These are phyloP conservation scores for Xylariaceae sp. DNA, from an alignment of 2,329 filamentous ascomycete genomes.

Conservation along the genomic window DNA sequence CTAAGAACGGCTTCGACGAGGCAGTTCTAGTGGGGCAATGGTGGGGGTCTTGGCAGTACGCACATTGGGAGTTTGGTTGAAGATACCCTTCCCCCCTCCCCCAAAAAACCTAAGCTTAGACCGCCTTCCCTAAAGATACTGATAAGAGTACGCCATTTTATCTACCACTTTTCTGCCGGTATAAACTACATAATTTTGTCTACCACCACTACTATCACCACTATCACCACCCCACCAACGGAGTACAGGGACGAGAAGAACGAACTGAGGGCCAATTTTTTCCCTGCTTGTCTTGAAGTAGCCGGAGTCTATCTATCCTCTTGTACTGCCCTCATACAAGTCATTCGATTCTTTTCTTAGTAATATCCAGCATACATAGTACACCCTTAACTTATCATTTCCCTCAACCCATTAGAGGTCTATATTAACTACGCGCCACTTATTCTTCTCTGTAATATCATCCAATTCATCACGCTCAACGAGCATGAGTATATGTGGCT, in stretches of 20 bases:
- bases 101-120: no score
- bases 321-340: no score
- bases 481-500: background rate
- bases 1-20: no score
- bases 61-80: no score
- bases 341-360: no score
- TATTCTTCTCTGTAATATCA: background rate
- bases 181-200: constrained; percentile 16
- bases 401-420: no score
- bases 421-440: background rate
- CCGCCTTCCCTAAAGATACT: background rate
- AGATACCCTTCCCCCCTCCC: no score
- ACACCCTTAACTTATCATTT: no score
- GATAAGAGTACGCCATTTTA: constrained; percentile 16
- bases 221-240: constrained; percentile 12
- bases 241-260: background rate
- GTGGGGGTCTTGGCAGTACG: no score
- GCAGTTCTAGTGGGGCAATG: no score
- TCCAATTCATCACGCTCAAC: background rate
- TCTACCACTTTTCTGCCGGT: constrained; percentile 25
- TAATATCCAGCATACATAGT: no score
- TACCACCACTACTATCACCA: background rate
- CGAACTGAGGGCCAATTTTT: background rate
- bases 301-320: background rate
- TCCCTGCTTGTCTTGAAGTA: no score